phyloP scores from a whole-genome alignment of 179 eudicot species.

The Amaranthus tricolor region DNA sequence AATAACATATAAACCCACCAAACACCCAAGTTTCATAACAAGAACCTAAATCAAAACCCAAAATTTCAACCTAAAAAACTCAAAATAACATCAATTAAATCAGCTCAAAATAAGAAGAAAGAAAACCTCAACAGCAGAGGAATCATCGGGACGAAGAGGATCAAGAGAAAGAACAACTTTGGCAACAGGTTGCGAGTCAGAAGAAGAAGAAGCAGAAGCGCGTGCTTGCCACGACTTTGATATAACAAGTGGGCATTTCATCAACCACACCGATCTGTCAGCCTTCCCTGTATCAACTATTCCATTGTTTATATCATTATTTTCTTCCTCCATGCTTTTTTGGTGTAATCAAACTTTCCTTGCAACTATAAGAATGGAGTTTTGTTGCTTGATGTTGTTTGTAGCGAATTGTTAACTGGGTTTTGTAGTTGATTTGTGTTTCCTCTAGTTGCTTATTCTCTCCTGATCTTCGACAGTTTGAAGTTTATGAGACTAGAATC shows the following conservation, averaged over 20 bases:
- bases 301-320: slow-evolving; percentile 27
- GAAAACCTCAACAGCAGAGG: slow-evolving; percentile 36
- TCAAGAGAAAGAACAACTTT: slow-evolving; percentile 87
- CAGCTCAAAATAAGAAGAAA: not conserved
- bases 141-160: slow-evolving; percentile 64
- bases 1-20: not conserved
- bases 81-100: not conserved
- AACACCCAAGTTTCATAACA: not conserved
- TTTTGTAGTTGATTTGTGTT: not conserved
- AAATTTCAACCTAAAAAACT: not conserved
- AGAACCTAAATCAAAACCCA: not conserved
- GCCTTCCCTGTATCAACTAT: slow-evolving; percentile 52
- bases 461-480: not conserved
- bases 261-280: slow-evolving; percentile 81
- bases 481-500: not conserved
- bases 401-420: not conserved
- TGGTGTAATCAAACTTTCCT: not conserved
- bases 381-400: not conserved
- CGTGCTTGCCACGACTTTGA: slow-evolving; percentile 75
- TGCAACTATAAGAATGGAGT: slow-evolving; percentile 4
- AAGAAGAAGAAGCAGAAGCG: slow-evolving; percentile 30
- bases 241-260: slow-evolving; percentile 78
- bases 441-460: not conserved
- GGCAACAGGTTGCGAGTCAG: slow-evolving; percentile 48
- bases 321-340: slow-evolving; percentile 53